Percentiles rank a stretch among this genome's conserved stretches.
Evolutionary conservation across 2,329 filamentous ascomycete genomes (phyloP).

Genomic region (Colletotrichum sp.): DNA sequence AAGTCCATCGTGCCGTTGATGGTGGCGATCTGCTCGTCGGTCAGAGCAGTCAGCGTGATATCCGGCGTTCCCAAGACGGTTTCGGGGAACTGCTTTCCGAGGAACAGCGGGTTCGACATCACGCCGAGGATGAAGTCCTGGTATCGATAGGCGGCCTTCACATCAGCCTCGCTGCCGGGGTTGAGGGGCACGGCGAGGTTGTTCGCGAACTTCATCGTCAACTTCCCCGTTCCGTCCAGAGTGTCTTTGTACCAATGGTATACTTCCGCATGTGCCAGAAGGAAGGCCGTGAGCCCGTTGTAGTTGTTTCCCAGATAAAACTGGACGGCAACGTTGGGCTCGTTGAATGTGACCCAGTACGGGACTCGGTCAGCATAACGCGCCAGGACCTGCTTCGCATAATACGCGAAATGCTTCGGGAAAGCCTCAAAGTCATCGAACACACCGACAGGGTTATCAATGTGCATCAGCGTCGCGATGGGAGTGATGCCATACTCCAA

Average conservation of each 20-base stretch:
- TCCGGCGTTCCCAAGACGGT: constrained; percentile 47
- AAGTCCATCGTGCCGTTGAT: constrained; percentile 60
- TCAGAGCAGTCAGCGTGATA: constrained; percentile 51
- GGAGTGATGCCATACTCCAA: constrained; percentile 55
- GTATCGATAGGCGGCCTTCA: constrained; percentile 51
- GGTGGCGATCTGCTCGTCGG: constrained; percentile 46
- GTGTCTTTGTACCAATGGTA: constrained; percentile 58
- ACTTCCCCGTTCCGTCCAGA: constrained; percentile 48
- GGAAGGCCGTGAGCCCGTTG: constrained; percentile 40
- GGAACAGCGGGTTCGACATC: constrained; percentile 58
- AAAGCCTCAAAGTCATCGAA: constrained; percentile 33
- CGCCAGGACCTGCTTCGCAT: constrained; percentile 56
- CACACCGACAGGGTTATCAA: constrained; percentile 41
- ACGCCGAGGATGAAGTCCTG: constrained; percentile 52
- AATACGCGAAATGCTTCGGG: constrained; percentile 56
- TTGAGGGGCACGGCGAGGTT: constrained; percentile 55
- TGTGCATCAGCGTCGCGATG: constrained; percentile 52
- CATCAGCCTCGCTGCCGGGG: constrained; percentile 35
- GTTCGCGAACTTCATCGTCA: constrained; percentile 54
- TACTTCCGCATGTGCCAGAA: constrained; percentile 54
- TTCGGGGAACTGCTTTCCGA: constrained; percentile 55
- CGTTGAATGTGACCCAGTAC: constrained; percentile 60
- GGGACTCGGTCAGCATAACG: constrained; percentile 57
- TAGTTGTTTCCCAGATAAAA: constrained; percentile 32
- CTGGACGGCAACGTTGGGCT: constrained; percentile 47